Percentiles rank a stretch among this genome's conserved stretches.
phyloP scores from a whole-genome alignment of 1,284 basidiomycete genomes.

The Malassezia nana region DNA sequence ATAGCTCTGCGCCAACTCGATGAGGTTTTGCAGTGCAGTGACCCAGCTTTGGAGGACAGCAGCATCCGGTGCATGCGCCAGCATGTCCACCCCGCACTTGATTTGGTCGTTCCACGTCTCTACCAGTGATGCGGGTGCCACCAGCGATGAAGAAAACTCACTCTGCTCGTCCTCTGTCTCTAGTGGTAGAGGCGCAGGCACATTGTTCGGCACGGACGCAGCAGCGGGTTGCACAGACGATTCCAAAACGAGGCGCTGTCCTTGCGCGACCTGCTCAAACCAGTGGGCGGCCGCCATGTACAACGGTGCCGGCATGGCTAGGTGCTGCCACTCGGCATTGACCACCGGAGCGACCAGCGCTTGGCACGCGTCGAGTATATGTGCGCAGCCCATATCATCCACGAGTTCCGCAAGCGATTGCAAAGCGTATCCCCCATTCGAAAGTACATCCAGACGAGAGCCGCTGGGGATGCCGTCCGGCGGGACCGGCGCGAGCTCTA shows the following conservation, averaged over 20 bases:
- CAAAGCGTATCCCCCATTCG: conserved; percentile 11
- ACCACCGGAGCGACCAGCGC: background rate
- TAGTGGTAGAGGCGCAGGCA: background rate
- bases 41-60: background rate
- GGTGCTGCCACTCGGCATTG: background rate
- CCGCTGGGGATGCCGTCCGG: conserved; percentile 2
- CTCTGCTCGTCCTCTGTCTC: background rate
- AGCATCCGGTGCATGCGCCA: background rate
- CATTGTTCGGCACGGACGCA: background rate
- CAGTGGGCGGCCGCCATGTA: conserved; percentile 2
- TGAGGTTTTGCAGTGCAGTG: background rate
- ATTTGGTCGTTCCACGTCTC: conserved; percentile 13
- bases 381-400: background rate
- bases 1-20: conserved; percentile 2
- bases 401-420: conserved; percentile 9
- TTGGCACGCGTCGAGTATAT: background rate
- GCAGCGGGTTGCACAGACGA: background rate
- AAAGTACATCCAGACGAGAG: conserved; percentile 8
- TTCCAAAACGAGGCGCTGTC: background rate
- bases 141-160: conserved; percentile 8
- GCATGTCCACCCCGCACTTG: background rate
- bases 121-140: conserved; percentile 8
- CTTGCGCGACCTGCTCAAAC: conserved; percentile 1
- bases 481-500: background rate
- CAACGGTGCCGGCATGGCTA: background rate